phyloP scores from a whole-genome alignment of 257 asterid genomes.

The Ajuga chamaepitys region DNA sequence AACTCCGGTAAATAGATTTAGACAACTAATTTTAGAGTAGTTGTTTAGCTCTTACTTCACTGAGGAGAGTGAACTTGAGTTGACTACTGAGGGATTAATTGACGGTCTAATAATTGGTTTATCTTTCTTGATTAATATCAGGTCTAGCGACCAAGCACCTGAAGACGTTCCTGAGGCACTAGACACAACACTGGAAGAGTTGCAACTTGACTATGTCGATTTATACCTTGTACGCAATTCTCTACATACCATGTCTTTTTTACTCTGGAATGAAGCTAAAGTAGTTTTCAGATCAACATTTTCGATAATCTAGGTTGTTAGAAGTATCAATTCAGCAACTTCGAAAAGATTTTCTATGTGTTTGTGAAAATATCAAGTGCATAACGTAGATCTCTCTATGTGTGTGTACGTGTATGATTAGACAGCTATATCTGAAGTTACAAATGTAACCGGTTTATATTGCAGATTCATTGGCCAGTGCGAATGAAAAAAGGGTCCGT shows the following conservation, averaged over 20 bases:
- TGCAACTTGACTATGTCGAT: conserved; percentile 74
- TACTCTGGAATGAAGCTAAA: too few relatives aligned
- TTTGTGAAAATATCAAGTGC: too few relatives aligned
- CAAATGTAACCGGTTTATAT: not conserved
- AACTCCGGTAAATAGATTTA: conserved; percentile 48
- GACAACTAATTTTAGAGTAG: not conserved
- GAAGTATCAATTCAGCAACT: too few relatives aligned
- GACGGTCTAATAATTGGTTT: not conserved
- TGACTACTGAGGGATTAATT: too few relatives aligned
- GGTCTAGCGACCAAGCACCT: conserved; percentile 60
- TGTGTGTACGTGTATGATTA: too few relatives aligned
- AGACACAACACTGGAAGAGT: conserved; percentile 47
- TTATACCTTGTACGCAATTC: conserved; percentile 72
- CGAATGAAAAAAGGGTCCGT: conserved; percentile 48
- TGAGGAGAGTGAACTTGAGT: too few relatives aligned
- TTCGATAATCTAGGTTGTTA: too few relatives aligned
- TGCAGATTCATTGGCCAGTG: conserved; percentile 77
- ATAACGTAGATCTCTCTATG: too few relatives aligned
- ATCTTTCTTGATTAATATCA: conserved; percentile 13
- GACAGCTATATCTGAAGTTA: too few relatives aligned
- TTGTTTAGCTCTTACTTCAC: too few relatives aligned
- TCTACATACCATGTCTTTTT: too few relatives aligned
- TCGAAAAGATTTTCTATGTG: too few relatives aligned
- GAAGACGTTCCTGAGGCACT: conserved; percentile 69
- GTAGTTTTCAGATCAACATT: conserved; percentile 2